Evolutionary conservation across 1,284 basidiomycete species (phyloP).

Genomic region (Puccinia hordei): DNA sequence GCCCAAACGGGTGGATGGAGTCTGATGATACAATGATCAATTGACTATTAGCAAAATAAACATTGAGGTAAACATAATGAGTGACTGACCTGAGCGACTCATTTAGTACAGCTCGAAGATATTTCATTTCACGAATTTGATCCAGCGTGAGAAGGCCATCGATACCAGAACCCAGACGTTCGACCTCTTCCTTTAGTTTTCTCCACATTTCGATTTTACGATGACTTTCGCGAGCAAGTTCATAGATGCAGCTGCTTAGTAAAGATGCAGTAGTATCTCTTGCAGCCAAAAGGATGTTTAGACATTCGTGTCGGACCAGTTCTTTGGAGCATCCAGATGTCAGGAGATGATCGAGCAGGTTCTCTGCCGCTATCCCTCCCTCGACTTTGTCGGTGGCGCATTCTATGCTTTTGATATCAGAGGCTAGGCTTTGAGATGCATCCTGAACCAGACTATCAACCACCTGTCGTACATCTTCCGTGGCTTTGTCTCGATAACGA

Average conservation of each 20-base stretch:
- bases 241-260: slow-evolving; percentile 69
- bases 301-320: slow-evolving; percentile 69
- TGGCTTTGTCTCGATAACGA: neutral
- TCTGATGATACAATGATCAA: slow-evolving; percentile 56
- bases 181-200: slow-evolving; percentile 66
- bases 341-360: slow-evolving; percentile 41
- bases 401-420: neutral
- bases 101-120: slow-evolving; percentile 72
- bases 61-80: neutral
- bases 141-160: slow-evolving; percentile 56
- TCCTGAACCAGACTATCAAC: slow-evolving; percentile 38
- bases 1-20: slow-evolving; percentile 72
- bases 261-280: slow-evolving; percentile 69
- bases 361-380: slow-evolving; percentile 4
- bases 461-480: slow-evolving; percentile 17
- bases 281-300: slow-evolving; percentile 73
- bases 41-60: neutral
- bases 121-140: slow-evolving; percentile 34
- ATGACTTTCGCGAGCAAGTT: slow-evolving; percentile 68
- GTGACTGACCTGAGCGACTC: slow-evolving; percentile 64
- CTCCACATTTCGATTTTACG: slow-evolving; percentile 65
- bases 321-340: slow-evolving; percentile 42
- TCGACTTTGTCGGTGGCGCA: slow-evolving; percentile 1
- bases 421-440: neutral
- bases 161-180: slow-evolving; percentile 63